Evolutionary conservation across 225 moss, liverwort and hornwort species (phyloP), one percentile per base, ranked within the genome.

Genomic region (Straminergon stramineum): DNA sequence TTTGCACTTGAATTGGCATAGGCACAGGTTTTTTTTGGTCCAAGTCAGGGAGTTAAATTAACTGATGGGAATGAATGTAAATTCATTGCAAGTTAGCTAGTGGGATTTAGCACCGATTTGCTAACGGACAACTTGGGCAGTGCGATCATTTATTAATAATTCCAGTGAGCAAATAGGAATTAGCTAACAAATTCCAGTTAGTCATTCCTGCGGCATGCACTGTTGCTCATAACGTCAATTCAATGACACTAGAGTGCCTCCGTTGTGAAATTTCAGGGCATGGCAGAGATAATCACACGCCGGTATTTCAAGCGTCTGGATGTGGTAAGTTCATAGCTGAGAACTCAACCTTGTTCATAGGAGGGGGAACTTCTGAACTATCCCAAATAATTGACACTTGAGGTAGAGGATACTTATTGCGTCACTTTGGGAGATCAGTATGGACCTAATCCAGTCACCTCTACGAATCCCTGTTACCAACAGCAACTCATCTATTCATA

Each of bases 301-400:
- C 94, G 99, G 35, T 83, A 92, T 89, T 99, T 97, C 90, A 90
- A 91, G 69, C 95, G 95, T 91, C 87, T 99, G 88, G 97, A 97
- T 92, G 91, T 96, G 91, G 98, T 98, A 90, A 94, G 88, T 88
- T 48, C 83, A 66, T 82, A 75, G 85, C 77, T 88, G 75, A 61
- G 66, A 61, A 66, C 67, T 90, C 70, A 84, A 63, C 30, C 32
- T 73, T 75, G 90, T 74, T 52, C 51, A 37, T 51, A 77, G 28
- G 58, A 35, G 26, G 39, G 60, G 53, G 31, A 5, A 53, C 58
- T 61, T 83, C 45, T 73, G 58, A 43, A 78, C 18, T 58, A 71
- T 69, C 28, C 16, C 15, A 73, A 88, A 83, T 84, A 60, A 41
- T 53, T 87, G 51, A n/a, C 51, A 53, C 35, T 79, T 78, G 2